A percentile compares a stretch with the other conserved stretches of the same genome.
Conservation (phyloP, 2,329 filamentous ascomycete species). For the Thelonectria blattea region DNA sequence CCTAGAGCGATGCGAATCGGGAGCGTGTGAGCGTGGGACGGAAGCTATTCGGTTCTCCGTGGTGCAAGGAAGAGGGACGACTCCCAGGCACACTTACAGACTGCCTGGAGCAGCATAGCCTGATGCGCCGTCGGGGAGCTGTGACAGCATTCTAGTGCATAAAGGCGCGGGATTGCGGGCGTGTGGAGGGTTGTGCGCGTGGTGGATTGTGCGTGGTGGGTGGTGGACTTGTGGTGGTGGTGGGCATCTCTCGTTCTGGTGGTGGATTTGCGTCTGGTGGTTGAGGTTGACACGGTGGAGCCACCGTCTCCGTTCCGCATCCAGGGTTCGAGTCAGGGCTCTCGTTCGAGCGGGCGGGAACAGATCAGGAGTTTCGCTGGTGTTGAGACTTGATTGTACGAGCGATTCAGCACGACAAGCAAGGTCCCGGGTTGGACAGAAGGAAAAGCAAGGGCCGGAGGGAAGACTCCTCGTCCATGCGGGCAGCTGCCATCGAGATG, state of each 20-base stretch:
- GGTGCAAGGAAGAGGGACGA: neutral
- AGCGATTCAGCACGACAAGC: constrained; percentile 10
- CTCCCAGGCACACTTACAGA: neutral
- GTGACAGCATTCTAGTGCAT: constrained; percentile 7
- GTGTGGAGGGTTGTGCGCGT: no score
- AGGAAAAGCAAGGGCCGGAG: neutral
- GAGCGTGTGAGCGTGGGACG: neutral
- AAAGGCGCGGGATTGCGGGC: no score
- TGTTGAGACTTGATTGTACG: constrained; percentile 31
- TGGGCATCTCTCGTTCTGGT: no score
- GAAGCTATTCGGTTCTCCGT: neutral
- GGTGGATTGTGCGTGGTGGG: neutral
- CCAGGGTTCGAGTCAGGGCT: constrained; percentile 38
- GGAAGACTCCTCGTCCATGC: constrained; percentile 1
- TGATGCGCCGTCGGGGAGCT: constrained; percentile 1
- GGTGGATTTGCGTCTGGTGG: neutral
- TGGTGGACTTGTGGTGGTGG: constrained; percentile 18
- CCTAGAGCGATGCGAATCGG: constrained; percentile 9
- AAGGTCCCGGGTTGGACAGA: constrained; percentile 3
- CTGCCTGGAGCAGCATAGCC: constrained; percentile 10
- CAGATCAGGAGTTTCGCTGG: constrained; percentile 32
- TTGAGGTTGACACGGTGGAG: constrained; percentile 7
- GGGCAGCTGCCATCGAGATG: neutral
- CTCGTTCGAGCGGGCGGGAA: constrained; percentile 25
- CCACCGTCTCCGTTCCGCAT: constrained; percentile 38